These are phyloP conservation scores for Astrephomene gubernaculifera DNA, from an alignment of 139 green algal species.

Conservation along the genomic window DNA sequence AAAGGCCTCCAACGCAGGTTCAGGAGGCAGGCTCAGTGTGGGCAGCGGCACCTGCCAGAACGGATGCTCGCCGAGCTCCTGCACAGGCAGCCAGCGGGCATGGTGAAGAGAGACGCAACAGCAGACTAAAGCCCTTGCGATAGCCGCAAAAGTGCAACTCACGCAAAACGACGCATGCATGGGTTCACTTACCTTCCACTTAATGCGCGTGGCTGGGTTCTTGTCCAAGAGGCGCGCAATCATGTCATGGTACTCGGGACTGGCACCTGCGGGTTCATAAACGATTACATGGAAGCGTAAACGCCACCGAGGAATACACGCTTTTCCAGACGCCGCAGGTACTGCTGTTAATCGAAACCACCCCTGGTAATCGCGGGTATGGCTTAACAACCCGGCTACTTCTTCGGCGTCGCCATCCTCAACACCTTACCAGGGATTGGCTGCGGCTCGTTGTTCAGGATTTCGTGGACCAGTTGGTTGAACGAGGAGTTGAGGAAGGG, in stretches of 20 bases:
- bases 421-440: constrained; percentile 54
- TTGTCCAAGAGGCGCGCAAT: constrained; percentile 86
- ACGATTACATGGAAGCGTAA: neutral
- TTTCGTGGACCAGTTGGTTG: constrained; percentile 81
- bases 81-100: no score
- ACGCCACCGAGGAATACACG: no score
- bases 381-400: no score
- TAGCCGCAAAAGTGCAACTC: no score
- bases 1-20: constrained; percentile 83
- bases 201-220: constrained; percentile 78
- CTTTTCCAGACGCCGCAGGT: no score
- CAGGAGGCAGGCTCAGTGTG: constrained; percentile 67
- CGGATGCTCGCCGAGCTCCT: constrained; percentile 75
- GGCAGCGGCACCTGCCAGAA: constrained; percentile 77
- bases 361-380: no score
- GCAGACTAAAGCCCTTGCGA: no score
- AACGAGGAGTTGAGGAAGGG: constrained; percentile 89
- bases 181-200: constrained; percentile 68
- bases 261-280: constrained; percentile 58
- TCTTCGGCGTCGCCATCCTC: neutral
- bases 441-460: constrained; percentile 75
- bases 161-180: no score
- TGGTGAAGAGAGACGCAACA: no score
- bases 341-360: no score
- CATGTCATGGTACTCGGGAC: constrained; percentile 79